A percentile compares a stretch with the other conserved stretches of the same genome.
Evolutionary conservation across 106 monocot species (phyloP).

Genomic region (Dendrobium catenatum): DNA sequence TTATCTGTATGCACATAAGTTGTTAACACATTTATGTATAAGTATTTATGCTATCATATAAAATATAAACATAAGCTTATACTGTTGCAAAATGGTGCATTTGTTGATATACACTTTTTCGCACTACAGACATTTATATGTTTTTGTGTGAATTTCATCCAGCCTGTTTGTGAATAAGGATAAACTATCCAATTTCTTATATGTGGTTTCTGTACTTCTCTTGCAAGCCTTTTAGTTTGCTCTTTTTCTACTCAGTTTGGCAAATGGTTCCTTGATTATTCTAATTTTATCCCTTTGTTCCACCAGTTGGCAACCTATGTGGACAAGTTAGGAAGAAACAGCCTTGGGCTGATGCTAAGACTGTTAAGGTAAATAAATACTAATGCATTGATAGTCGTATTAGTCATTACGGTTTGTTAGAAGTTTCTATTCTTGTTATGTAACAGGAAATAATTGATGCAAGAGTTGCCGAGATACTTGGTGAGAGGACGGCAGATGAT

Average conservation of each 20-base stretch:
- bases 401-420: background rate
- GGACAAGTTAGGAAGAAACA: conserved; percentile 77
- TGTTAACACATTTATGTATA: background rate
- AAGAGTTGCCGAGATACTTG: conserved; percentile 53
- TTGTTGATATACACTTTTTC: background rate
- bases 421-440: conserved; percentile 4
- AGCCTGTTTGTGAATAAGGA: background rate
- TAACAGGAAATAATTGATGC: conserved; percentile 76
- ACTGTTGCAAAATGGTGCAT: background rate
- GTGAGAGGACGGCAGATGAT: conserved; percentile 88
- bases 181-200: background rate
- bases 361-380: conserved; percentile 55
- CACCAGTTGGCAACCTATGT: conserved; percentile 83
- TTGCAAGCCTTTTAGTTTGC: background rate
- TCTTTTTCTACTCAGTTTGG: background rate
- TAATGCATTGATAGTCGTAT: background rate
- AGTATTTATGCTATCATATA: background rate
- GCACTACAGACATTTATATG: background rate
- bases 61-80: background rate
- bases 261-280: background rate
- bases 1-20: background rate
- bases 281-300: background rate
- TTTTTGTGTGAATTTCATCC: background rate
- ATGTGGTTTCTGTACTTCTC: background rate
- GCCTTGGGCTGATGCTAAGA: conserved; percentile 97